phyloP scores from a whole-genome alignment of 2,329 filamentous ascomycete genomes.

The Pyrenochaeta sp. region DNA sequence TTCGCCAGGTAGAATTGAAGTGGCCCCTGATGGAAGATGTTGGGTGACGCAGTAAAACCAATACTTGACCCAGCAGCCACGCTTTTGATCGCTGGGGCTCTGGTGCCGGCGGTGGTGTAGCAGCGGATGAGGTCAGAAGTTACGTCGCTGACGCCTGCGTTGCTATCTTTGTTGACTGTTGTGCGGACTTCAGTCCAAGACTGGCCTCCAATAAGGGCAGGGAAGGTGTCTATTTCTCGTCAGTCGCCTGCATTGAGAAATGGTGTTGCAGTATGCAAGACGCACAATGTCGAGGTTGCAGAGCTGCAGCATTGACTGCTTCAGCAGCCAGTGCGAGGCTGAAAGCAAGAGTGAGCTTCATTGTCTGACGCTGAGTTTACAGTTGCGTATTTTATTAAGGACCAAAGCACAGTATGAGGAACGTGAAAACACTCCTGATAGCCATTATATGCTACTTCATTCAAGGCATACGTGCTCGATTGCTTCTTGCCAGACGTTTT shows the following conservation, averaged over 20 bases:
- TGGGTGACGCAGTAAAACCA: slow-evolving; percentile 38
- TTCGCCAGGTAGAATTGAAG: slow-evolving; percentile 51
- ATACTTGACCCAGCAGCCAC: slow-evolving; percentile 39
- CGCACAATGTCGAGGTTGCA: slow-evolving; percentile 35
- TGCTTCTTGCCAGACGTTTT: slow-evolving; percentile 8
- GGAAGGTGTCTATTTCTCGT: slow-evolving; percentile 11
- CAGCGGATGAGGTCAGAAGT: slow-evolving; percentile 38
- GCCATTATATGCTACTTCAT: slow-evolving; percentile 6
- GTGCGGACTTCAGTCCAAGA: slow-evolving; percentile 13
- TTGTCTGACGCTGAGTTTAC: slow-evolving; percentile 10
- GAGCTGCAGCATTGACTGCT: slow-evolving; percentile 28
- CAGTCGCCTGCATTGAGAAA: slow-evolving; percentile 8
- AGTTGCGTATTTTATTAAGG: neutral
- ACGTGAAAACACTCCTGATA: neutral
- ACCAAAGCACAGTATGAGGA: too few species aligned
- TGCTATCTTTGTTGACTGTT: slow-evolving; percentile 19
- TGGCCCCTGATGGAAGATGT: slow-evolving; percentile 44
- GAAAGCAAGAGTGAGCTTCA: slow-evolving; percentile 37
- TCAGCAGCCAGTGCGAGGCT: slow-evolving; percentile 25
- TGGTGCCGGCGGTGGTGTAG: slow-evolving; percentile 30
- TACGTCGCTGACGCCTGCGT: slow-evolving; percentile 23
- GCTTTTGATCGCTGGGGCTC: slow-evolving; percentile 13
- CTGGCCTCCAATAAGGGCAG: slow-evolving; percentile 6
- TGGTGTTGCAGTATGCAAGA: neutral
- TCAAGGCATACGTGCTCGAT: neutral